Conservation (phyloP, 805 yeast species). For the Wickerhamomyces sydowiorum region DNA sequence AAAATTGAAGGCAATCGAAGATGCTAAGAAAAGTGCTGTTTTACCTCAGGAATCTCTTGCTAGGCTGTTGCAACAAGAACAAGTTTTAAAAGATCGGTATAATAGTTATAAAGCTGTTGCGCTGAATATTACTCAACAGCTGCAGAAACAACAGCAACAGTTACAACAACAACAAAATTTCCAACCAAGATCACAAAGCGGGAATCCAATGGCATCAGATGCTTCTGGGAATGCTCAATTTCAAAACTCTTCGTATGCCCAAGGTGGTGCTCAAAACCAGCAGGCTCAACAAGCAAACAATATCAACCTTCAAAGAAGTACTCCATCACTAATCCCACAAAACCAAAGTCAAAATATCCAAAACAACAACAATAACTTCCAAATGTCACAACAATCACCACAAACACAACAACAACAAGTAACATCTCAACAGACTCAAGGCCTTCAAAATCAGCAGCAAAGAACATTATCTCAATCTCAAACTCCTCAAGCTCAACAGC, state of each 20-base stretch:
- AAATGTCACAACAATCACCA: constrained; percentile 2
- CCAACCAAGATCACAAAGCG: constrained; percentile 7
- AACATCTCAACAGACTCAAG: constrained; percentile 10
- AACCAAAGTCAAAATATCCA: not conserved
- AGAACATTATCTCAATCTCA: constrained; percentile 3
- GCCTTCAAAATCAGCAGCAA: constrained; percentile 14
- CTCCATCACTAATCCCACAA: not conserved
- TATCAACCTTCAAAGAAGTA: not conserved
- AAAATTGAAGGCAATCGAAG: constrained; percentile 44
- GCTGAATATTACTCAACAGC: constrained; percentile 14
- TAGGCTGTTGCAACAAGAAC: constrained; percentile 42
- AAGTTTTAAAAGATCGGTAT: constrained; percentile 39
- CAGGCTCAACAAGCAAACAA: constrained; percentile 3
- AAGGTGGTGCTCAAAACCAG: constrained; percentile 1
- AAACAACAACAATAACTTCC: not conserved
- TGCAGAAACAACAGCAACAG: constrained; percentile 14
- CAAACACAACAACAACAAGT: constrained; percentile 1
- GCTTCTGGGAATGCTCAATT: constrained; percentile 15
- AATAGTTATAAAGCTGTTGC: constrained; percentile 48
- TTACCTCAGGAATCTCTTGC: constrained; percentile 39
- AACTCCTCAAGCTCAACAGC: constrained; percentile 1
- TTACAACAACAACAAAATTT: constrained; percentile 21
- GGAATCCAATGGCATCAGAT: constrained; percentile 18
- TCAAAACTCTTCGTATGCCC: constrained; percentile 13
- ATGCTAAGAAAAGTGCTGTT: constrained; percentile 37